These are phyloP conservation scores for Diaporthe australafricana DNA, from an alignment of 2,329 filamentous ascomycete species.

Conservation along the genomic window DNA sequence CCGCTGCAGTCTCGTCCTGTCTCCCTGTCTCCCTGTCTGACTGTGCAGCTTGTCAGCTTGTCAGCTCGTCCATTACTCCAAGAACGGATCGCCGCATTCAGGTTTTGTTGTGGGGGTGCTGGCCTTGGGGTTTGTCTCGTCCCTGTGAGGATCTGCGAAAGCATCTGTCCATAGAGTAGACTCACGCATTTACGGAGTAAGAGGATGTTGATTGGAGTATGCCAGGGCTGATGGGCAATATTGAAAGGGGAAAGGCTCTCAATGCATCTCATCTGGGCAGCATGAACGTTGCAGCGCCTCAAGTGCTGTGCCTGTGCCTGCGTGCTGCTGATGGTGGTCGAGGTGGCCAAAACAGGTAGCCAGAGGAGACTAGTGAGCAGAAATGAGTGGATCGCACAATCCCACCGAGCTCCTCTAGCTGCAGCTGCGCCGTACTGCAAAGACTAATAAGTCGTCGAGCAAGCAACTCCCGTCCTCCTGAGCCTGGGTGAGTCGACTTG, in stretches of 20 bases:
- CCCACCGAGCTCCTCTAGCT: constrained; percentile 8
- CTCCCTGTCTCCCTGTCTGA: no score
- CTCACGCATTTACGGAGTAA: background rate
- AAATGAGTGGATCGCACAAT: constrained; percentile 18
- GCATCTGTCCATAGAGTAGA: background rate
- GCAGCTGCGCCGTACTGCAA: constrained; percentile 27
- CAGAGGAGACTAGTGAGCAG: constrained; percentile 6
- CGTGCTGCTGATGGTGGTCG: background rate
- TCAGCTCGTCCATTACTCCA: background rate
- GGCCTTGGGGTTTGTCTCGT: background rate
- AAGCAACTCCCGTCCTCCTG: constrained; percentile 26
- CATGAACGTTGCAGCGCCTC: background rate
- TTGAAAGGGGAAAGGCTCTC: background rate
- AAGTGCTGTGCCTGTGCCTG: background rate
- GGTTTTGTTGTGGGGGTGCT: constrained; percentile 7
- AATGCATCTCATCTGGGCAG: background rate
- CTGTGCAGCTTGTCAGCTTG: no score
- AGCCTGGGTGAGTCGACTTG: background rate
- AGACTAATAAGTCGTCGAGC: constrained; percentile 8
- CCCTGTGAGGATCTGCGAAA: constrained; percentile 19
- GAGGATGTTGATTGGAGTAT: background rate
- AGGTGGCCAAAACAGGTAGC: background rate
- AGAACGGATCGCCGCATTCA: constrained; percentile 6
- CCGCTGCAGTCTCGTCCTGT: background rate
- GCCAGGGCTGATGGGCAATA: background rate